Percentiles rank a stretch among this genome's conserved stretches.
phyloP scores from a whole-genome alignment of 208 protist genomes.

The Leishmania major region DNA sequence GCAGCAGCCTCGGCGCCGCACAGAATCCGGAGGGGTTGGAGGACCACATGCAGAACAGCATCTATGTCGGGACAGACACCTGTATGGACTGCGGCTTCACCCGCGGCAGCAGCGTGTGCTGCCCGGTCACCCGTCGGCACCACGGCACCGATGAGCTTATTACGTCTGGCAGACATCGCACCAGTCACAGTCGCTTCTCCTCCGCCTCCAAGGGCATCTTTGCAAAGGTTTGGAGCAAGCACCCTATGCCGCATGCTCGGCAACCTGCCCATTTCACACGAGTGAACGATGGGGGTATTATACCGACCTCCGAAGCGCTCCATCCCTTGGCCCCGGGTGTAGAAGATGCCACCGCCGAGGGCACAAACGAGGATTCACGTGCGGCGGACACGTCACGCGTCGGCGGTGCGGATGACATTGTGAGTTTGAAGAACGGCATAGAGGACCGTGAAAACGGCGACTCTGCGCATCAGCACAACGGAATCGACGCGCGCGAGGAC shows the following conservation, averaged over 20 bases:
- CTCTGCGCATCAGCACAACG: background rate
- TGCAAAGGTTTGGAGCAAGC: constrained; percentile 17
- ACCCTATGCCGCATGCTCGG: constrained; percentile 7
- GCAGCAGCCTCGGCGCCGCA: background rate
- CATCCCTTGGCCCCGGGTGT: background rate
- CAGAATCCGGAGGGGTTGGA: constrained; percentile 30
- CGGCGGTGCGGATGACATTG: background rate
- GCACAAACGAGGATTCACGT: background rate
- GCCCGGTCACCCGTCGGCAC: constrained; percentile 46
- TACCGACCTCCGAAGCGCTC: background rate
- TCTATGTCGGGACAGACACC: constrained; percentile 33
- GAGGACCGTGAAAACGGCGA: background rate
- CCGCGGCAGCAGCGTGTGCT: constrained; percentile 49
- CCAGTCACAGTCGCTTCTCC: constrained; percentile 10
- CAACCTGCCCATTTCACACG: constrained; percentile 1
- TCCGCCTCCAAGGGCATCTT: constrained; percentile 14
- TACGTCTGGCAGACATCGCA: background rate
- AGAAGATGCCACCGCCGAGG: background rate
- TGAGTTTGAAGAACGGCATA: background rate
- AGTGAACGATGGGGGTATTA: background rate
- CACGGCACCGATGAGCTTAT: constrained; percentile 52
- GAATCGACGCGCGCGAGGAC: constrained; percentile 3
- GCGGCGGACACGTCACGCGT: background rate
- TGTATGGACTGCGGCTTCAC: constrained; percentile 45
- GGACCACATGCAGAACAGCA: constrained; percentile 54